These are phyloP conservation scores for Exophiala sp. DNA, from an alignment of 2,329 filamentous ascomycete genomes.

Conservation along the genomic window DNA sequence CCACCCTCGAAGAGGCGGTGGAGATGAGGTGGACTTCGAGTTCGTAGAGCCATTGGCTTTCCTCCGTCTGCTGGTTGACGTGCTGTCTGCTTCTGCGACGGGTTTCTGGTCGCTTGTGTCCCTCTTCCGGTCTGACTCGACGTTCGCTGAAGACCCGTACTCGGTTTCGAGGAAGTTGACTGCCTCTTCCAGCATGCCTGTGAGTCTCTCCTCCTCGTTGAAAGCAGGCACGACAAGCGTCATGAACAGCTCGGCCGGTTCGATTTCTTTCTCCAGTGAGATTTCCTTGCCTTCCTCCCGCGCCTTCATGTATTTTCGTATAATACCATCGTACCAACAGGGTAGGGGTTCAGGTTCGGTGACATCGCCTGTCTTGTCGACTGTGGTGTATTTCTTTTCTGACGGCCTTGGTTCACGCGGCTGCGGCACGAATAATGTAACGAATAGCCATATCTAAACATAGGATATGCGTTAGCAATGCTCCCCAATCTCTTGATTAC, in stretches of 20 bases:
- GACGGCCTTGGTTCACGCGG: slow-evolving; percentile 67
- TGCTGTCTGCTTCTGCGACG: neutral
- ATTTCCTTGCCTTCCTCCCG: slow-evolving; percentile 37
- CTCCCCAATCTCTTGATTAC: neutral
- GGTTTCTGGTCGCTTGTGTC: slow-evolving; percentile 47
- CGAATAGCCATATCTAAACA: slow-evolving; percentile 56
- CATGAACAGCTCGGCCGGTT: slow-evolving; percentile 74
- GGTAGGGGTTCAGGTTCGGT: slow-evolving; percentile 57
- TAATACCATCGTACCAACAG: slow-evolving; percentile 80
- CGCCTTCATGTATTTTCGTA: slow-evolving; percentile 46
- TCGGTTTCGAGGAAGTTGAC: slow-evolving; percentile 74
- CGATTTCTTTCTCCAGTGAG: slow-evolving; percentile 49
- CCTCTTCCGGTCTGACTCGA: neutral
- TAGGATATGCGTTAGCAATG: neutral
- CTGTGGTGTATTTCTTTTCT: slow-evolving; percentile 80
- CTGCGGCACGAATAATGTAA: slow-evolving; percentile 71
- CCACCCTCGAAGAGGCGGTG: slow-evolving; percentile 61
- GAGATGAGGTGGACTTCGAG: slow-evolving; percentile 69
- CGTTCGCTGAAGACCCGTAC: slow-evolving; percentile 53
- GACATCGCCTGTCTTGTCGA: slow-evolving; percentile 57
- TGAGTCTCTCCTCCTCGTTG: slow-evolving; percentile 81
- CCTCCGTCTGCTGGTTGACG: slow-evolving; percentile 30
- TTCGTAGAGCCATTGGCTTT: slow-evolving; percentile 39
- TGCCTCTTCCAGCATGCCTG: slow-evolving; percentile 82
- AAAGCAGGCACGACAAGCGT: slow-evolving; percentile 91